phyloP scores from a whole-genome alignment of 768 basidiomycete genomes.

The Boletus edulis region DNA sequence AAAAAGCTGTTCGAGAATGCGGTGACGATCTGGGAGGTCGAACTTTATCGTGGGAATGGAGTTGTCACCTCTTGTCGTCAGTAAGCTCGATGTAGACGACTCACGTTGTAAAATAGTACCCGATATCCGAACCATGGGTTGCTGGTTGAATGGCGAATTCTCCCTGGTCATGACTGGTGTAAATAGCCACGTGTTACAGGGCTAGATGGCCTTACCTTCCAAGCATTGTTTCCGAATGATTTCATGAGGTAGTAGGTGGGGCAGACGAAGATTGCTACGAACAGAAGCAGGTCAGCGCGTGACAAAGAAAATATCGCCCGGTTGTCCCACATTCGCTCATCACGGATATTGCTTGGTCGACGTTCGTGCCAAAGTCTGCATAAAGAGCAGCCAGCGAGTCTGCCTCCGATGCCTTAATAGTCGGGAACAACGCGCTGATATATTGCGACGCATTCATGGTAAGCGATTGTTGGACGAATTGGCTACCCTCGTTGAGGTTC shows the following conservation, averaged over 20 bases:
- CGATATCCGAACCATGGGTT: slow-evolving; percentile 39
- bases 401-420: slow-evolving; percentile 28
- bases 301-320: neutral
- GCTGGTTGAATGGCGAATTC: slow-evolving; percentile 45
- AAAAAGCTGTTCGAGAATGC: slow-evolving; percentile 26
- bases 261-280: slow-evolving; percentile 44
- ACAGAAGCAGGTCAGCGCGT: neutral
- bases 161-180: neutral
- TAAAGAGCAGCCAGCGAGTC: slow-evolving; percentile 29
- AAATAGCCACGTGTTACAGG: neutral
- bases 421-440: slow-evolving; percentile 39
- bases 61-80: neutral
- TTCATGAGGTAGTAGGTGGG: slow-evolving; percentile 39
- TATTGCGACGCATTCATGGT: slow-evolving; percentile 29
- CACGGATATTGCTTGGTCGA: slow-evolving; percentile 34
- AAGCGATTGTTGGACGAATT: slow-evolving; percentile 36
- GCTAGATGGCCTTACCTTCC: slow-evolving; percentile 26
- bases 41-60: slow-evolving; percentile 10
- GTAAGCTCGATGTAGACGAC: slow-evolving; percentile 2
- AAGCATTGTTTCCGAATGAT: slow-evolving; percentile 27
- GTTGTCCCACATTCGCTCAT: slow-evolving; percentile 38
- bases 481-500: slow-evolving; percentile 35
- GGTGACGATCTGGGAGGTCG: slow-evolving; percentile 17
- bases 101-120: slow-evolving; percentile 45
- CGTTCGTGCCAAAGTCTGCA: slow-evolving; percentile 27